These are phyloP conservation scores for Rhizopus sp. DNA, from an alignment of 371 early-diverging fungal genomes.

Conservation along the genomic window DNA sequence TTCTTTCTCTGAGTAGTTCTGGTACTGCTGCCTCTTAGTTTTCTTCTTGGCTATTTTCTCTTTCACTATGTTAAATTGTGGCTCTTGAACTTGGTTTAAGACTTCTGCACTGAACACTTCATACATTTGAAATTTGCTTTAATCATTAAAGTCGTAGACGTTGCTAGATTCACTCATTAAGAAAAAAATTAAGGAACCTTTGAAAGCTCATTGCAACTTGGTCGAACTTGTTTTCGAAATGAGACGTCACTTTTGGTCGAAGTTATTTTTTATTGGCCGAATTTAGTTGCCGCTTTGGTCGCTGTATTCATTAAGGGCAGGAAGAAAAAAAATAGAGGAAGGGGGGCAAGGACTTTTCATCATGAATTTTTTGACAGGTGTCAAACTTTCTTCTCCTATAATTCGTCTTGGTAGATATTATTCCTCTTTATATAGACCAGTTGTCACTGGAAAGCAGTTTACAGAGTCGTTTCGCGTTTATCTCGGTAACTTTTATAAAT, in stretches of 20 bases:
- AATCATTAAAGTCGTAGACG: neutral
- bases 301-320: no score
- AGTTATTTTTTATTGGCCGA: neutral
- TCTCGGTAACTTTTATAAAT: conserved; percentile 55
- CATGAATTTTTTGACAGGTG: neutral
- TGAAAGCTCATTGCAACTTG: neutral
- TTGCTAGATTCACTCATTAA: neutral
- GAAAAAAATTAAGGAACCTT: neutral
- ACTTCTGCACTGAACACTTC: neutral
- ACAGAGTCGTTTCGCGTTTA: conserved; percentile 83
- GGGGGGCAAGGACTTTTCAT: neutral
- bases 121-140: neutral
- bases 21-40: neutral
- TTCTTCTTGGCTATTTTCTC: neutral
- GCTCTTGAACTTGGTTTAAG: neutral
- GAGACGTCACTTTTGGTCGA: neutral
- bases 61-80: neutral
- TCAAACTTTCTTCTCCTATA: neutral
- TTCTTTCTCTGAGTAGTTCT: neutral
- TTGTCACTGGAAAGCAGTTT: conserved; percentile 76
- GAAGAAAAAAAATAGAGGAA: neutral
- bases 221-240: neutral
- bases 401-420: conserved; percentile 7
- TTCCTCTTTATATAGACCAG: conserved; percentile 59
- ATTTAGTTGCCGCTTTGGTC: no score